Conservation (phyloP, 768 basidiomycete genomes). For the Mycena filopes region DNA sequence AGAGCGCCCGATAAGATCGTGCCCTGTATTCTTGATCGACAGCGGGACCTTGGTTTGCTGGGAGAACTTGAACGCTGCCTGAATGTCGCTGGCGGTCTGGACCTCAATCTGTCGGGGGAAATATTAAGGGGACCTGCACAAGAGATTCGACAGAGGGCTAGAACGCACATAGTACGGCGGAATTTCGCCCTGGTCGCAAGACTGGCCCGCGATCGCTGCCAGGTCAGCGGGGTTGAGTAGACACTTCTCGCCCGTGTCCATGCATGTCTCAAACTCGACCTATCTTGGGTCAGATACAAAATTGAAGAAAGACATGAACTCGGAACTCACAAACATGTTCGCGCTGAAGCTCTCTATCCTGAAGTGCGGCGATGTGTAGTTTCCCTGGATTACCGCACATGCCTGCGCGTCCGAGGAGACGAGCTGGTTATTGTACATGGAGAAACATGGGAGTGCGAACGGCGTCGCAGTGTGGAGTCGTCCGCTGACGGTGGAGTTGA, state of each 20-base stretch:
- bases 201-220: background rate
- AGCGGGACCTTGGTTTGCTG: conserved; percentile 32
- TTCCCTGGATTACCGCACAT: conserved; percentile 4
- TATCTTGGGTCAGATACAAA: conserved; percentile 24
- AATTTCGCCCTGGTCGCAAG: conserved; percentile 24
- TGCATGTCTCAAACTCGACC: conserved; percentile 19
- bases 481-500: conserved; percentile 16
- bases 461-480: conserved; percentile 15
- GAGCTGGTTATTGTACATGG: conserved; percentile 9
- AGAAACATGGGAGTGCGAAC: conserved; percentile 21
- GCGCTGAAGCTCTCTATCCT: conserved; percentile 9
- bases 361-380: conserved; percentile 13
- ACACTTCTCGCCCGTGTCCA: background rate
- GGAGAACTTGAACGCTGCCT: conserved; percentile 38
- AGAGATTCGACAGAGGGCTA: too few relatives aligned
- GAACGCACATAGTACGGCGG: conserved; percentile 24
- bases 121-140: too few relatives aligned
- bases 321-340: conserved; percentile 36
- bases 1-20: conserved; percentile 41
- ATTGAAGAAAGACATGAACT: background rate
- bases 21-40: conserved; percentile 43
- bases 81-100: conserved; percentile 29
- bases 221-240: conserved; percentile 10
- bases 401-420: background rate
- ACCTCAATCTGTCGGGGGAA: conserved; percentile 35